phyloP scores from a whole-genome alignment of 305 asterid genomes.

The Solanum hybrid region DNA sequence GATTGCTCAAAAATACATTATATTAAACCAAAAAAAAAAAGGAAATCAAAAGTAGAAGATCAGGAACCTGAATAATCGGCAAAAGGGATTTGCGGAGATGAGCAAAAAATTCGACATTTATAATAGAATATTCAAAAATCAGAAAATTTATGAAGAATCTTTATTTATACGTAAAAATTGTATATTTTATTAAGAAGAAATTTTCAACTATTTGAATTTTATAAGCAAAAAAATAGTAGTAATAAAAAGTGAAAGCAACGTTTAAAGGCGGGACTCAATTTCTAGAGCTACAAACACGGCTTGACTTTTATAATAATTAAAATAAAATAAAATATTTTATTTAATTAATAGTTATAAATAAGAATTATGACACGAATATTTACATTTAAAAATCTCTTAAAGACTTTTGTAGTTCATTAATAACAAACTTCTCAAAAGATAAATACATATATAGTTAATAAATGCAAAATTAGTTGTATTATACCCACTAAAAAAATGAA shows the following conservation, averaged over 20 bases:
- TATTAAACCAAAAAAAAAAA: background rate
- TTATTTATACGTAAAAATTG: background rate
- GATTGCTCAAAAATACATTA: background rate
- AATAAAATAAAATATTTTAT: background rate
- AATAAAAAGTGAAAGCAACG: background rate
- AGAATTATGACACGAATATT: background rate
- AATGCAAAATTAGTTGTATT: background rate
- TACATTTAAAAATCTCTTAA: no score
- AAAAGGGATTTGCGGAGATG: background rate
- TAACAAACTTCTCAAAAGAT: background rate
- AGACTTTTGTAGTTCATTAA: background rate
- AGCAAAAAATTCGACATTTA: background rate
- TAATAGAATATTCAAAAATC: background rate
- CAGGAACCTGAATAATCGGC: background rate
- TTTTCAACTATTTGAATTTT: background rate
- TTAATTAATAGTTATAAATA: background rate
- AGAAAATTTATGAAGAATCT: background rate
- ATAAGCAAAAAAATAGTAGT: background rate
- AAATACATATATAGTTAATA: background rate
- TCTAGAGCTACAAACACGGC: background rate
- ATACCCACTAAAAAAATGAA: background rate
- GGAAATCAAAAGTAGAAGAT: background rate
- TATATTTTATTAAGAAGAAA: background rate
- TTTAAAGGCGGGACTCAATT: background rate
- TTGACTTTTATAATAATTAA: background rate